Conservation (phyloP, 106 monocot species). For the Dioscorea dumetorum region DNA sequence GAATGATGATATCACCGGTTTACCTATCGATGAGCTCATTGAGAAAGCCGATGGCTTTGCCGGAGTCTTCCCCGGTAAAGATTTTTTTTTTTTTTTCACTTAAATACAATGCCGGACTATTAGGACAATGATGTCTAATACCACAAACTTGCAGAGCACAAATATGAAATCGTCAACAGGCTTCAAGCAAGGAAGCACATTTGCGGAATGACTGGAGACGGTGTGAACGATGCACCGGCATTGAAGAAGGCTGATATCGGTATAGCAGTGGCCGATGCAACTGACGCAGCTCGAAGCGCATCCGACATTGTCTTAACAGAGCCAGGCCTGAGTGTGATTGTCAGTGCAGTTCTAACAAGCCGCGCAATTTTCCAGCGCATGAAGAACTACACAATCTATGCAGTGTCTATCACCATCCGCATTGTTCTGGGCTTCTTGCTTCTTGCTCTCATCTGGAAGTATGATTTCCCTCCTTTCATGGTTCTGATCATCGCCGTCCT, state of each 20-base stretch:
- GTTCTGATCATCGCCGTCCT: too few relatives aligned
- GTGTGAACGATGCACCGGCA: not conserved
- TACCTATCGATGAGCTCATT: conserved; percentile 10
- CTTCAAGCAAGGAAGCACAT: conserved; percentile 1
- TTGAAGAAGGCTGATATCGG: not conserved
- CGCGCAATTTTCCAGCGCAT: not conserved
- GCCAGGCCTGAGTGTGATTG: not conserved
- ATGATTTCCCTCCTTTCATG: too few relatives aligned
- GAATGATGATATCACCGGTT: conserved; percentile 5
- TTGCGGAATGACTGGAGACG: not conserved
- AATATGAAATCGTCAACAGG: not conserved
- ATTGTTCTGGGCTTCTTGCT: not conserved
- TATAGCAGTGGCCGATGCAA: not conserved
- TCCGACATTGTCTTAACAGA: not conserved
- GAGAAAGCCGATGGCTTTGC: conserved; percentile 5
- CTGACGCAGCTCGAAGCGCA: not conserved
- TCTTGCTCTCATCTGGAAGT: too few relatives aligned
- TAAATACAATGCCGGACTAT: too few relatives aligned
- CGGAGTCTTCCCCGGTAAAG: not conserved
- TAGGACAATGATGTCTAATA: not conserved
- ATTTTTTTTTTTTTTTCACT: too few relatives aligned
- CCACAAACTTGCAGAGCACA: not conserved
- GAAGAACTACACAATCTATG: conserved; percentile 3
- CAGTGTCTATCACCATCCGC: conserved; percentile 1
- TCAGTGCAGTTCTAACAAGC: not conserved